Evolutionary conservation across 768 basidiomycete species (phyloP), one percentile per base, ranked within the genome.

Genomic region (Mycena latifolia): DNA sequence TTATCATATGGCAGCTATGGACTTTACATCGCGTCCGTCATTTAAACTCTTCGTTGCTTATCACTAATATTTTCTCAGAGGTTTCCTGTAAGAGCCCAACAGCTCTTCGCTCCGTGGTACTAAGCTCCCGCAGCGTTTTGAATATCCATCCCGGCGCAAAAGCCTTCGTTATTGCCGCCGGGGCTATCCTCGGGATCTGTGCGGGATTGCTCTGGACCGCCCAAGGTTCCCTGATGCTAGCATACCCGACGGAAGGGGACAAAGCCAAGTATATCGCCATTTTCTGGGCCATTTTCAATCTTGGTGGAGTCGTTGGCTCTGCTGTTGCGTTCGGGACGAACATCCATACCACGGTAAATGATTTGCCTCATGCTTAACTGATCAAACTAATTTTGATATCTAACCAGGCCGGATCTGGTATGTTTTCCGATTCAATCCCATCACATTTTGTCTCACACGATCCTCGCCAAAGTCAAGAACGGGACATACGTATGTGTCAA

Each of bases 281-380:
- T 50, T 95, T 94, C 79, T 95, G 93, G 93, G 79, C 85, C 47
- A 91, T 94, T 66, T 95, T 95, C 81, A 94, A 94, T 71, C 65
- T 93, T 24, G 92, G 92, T 29, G 89, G 89, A 50, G 91, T 95
- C 51, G 88, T 95, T 50, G 93, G 93, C 31, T 86, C 92, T 6
- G 81, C 89, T 11, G 91, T 94, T 33, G 88, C 92, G 17, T 80
- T 94, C 39, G 94, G 87, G 0, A 80, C 86, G 70, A 94, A 93
- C 72, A 89, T 87, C 71, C 74, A 90, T 52, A 89, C 88, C 25
- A 80, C 75, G 73, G 91, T 89, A 69, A 31, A 84, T 78, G 20
- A n/a, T 22, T 50, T 60, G 58, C 59, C 56, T 28, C 20, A 48
- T n/a, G n/a, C 43, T 24, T 25, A 39, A 25, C 35, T 17, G 22